phyloP scores from a whole-genome alignment of 805 yeast genomes.

The Zygoascus biomembranicola region DNA sequence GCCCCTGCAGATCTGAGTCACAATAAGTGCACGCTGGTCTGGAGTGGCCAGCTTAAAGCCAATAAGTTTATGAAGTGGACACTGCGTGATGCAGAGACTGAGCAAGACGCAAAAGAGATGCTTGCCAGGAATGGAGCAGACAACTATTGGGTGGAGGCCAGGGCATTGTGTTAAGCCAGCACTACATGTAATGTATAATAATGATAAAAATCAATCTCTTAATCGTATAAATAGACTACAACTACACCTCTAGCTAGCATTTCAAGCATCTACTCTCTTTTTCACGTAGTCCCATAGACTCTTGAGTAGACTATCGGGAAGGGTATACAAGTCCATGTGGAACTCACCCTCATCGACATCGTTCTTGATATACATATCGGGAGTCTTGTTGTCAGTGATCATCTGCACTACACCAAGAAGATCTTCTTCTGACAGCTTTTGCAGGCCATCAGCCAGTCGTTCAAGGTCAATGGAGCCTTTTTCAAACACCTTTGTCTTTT shows the following conservation, averaged over 20 bases:
- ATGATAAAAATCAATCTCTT: not conserved
- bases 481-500: slow-evolving; percentile 33
- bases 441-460: slow-evolving; percentile 79
- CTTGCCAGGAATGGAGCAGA: slow-evolving; percentile 46
- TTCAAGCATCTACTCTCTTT: slow-evolving; percentile 39
- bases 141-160: slow-evolving; percentile 47
- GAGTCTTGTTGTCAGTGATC: slow-evolving; percentile 92
- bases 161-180: not conserved
- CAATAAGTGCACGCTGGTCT: slow-evolving; percentile 44
- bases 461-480: slow-evolving; percentile 75
- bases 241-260: not conserved
- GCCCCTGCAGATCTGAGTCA: slow-evolving; percentile 29
- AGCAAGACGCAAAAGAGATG: slow-evolving; percentile 42
- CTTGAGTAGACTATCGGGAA: slow-evolving; percentile 84
- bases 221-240: not conserved
- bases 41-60: slow-evolving; percentile 62
- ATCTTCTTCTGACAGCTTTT: slow-evolving; percentile 86
- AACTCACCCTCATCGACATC: slow-evolving; percentile 96
- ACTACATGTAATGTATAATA: not conserved
- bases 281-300: slow-evolving; percentile 92
- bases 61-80: slow-evolving; percentile 64
- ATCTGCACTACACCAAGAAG: slow-evolving; percentile 90
- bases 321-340: slow-evolving; percentile 87
- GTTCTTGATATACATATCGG: slow-evolving; percentile 91
- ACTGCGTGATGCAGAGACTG: slow-evolving; percentile 43